Evolutionary conservation across 106 monocot genomes (phyloP), one percentile per base, ranked within the genome.

Genomic region (Allium sativum): DNA sequence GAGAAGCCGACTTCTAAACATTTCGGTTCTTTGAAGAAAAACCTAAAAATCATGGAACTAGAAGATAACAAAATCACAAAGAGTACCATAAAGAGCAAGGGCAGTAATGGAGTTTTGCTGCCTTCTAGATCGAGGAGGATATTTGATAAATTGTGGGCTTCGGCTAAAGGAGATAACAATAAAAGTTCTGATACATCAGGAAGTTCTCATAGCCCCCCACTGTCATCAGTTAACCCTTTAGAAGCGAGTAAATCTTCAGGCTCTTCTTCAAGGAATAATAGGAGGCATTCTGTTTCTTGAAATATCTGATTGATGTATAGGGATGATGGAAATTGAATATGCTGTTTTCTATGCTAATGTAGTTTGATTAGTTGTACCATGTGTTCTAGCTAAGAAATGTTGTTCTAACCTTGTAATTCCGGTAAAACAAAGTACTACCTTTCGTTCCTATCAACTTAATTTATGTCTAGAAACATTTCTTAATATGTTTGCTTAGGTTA

Each of bases 241-340:
- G 86, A 84, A 16, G 73, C 45, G 4, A 53, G 62, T 12, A 89
- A 90, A 45, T 82, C 82, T 19, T 79, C 77, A 0, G 72, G 73
- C 9, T 74, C 83, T 40, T 84, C 89, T 0, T 79, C 74, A 3
- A 77, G 78, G 65, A 62, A 62, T 52, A 65, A 77, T 53, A 73
- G 88, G 58, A 74, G 94, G 68, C 76, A 90, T 68, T 95, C 90
- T 18, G 79, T 95, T 73, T 95, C 94, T 52, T 94, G 66, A 73
- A 40, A 8, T 31, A 31, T 31, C 31, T 31, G 31, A 31, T 31
- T 31, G 31, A 5, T 31, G 31, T 31, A 31, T 31, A 31, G 31
- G 31, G 31, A 31, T 3, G 31, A 31, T 31, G 31, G 31, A 31
- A 31, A 31, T 31, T 31, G 31, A 31, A 31, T 31, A 31, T 31